Evolutionary conservation across 73 alveolate species (phyloP).

Genomic region (Tetrahymena borealis): DNA sequence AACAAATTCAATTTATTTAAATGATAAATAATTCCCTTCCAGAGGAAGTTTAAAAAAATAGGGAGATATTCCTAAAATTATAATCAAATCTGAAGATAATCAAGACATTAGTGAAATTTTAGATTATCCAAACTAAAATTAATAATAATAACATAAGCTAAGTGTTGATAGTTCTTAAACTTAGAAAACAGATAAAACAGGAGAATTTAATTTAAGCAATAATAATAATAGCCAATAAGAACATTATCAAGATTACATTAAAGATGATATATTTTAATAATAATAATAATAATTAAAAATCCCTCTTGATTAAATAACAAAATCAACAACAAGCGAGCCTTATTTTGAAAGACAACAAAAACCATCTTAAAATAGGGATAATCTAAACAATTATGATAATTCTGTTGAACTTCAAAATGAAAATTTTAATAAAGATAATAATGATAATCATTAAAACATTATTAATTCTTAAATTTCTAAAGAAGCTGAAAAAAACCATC

Average conservation of each 20-base stretch:
- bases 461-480: neutral
- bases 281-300: too few species aligned
- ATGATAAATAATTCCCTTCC: neutral
- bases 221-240: too few species aligned
- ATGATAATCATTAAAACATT: too few species aligned
- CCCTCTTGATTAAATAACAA: too few species aligned
- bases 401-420: neutral
- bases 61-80: neutral
- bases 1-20: neutral
- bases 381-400: neutral
- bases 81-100: neutral
- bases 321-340: too few species aligned
- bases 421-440: neutral
- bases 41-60: neutral
- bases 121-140: neutral
- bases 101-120: neutral
- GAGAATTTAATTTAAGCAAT: too few species aligned
- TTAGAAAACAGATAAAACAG: too few species aligned
- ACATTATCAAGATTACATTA: too few species aligned
- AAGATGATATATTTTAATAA: too few species aligned
- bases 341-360: too few species aligned
- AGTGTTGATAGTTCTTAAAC: too few species aligned
- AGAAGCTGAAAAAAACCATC: neutral
- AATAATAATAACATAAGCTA: neutral
- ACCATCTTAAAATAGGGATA: neutral